Base-by-base conservation (phyloP, 1,284 basidiomycete species). In the Ganoderma boninense region DNA sequence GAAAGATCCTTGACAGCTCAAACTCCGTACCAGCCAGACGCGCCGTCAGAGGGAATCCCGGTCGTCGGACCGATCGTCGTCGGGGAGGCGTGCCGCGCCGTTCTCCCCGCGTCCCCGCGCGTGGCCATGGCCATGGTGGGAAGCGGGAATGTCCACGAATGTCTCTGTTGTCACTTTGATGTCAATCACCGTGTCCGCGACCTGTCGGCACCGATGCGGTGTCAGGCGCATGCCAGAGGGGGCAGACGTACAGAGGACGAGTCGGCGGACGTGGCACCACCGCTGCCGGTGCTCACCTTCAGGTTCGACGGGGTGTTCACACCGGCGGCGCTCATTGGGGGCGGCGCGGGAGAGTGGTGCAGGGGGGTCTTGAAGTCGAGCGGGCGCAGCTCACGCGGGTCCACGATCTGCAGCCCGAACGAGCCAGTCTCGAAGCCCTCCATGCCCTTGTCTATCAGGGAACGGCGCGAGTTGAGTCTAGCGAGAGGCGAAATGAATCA, bases 391-490 rank as follows among this genome's bases (percentile, higher is more conserved):
- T 56, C 54, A 13, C 23, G 54, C 13, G 54, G 54, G 29, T 56
- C 54, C 23, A 56, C 13, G 23, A 66, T 40, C n/a, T 63, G 29
- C n/a, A 67, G 44, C 18, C 66, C 66, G 49, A 67, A 67, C 14
- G 66, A 62, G 62, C 66, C 66, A 20, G 66, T 63, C 29, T 67
- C 66, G 35, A 43, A 42, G 18, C 66, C 61, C 13, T 67, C 60
- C n/a, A 59, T 13, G 29, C 66, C 66, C 18, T 32, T 54, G 26
- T 67, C 60, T 2, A 62, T 18, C 46, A 67, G 10, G 2, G 66
- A 67, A 5, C 49, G 60, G 40, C 66, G 60, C 5, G 66, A 67
- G 40, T 67, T 67, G 23, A 67, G 66, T 16, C 66, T 67, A 14
- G 42, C 26, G 42, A 43, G 14, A 43, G 56, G 5, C 29, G 1